Evolutionary conservation across 345 rosid genomes (phyloP).

Genomic region (Ricinus communis): DNA sequence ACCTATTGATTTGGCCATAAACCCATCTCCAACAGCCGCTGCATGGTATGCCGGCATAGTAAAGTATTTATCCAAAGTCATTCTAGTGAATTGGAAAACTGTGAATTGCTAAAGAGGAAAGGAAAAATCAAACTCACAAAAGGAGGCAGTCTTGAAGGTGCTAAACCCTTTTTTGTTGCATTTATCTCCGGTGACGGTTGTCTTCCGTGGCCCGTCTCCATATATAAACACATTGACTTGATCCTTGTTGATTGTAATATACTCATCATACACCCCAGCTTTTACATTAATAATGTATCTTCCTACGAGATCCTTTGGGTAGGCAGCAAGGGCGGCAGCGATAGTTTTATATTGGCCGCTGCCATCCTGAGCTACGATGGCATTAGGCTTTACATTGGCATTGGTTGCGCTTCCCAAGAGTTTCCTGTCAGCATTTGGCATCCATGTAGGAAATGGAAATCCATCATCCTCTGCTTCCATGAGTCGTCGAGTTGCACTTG

Average conservation of each 20-base stretch:
- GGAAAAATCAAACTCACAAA: background rate
- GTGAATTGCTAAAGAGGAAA: background rate
- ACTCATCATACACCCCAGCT: constrained; percentile 11
- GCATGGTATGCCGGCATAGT: background rate
- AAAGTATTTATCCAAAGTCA: background rate
- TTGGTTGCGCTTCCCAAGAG: background rate
- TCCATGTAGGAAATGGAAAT: background rate
- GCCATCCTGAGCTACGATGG: constrained; percentile 7
- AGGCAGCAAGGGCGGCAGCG: constrained; percentile 6
- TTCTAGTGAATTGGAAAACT: no score
- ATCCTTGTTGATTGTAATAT: background rate
- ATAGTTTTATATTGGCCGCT: constrained; percentile 15
- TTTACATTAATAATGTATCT: constrained; percentile 4
- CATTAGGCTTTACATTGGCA: background rate
- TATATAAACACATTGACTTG: no score
- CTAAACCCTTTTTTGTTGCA: constrained; percentile 2
- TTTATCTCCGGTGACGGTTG: no score
- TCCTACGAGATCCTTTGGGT: background rate
- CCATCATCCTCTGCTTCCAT: background rate
- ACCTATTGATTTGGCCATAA: constrained; percentile 70
- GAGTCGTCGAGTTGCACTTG: background rate
- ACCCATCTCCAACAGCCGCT: constrained; percentile 3
- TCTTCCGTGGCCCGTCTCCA: no score
- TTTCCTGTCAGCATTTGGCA: constrained; percentile 2
- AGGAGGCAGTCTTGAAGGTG: constrained; percentile 11